Conservation (phyloP, 163 green algal genomes). For the Smithsoniella earleae region DNA sequence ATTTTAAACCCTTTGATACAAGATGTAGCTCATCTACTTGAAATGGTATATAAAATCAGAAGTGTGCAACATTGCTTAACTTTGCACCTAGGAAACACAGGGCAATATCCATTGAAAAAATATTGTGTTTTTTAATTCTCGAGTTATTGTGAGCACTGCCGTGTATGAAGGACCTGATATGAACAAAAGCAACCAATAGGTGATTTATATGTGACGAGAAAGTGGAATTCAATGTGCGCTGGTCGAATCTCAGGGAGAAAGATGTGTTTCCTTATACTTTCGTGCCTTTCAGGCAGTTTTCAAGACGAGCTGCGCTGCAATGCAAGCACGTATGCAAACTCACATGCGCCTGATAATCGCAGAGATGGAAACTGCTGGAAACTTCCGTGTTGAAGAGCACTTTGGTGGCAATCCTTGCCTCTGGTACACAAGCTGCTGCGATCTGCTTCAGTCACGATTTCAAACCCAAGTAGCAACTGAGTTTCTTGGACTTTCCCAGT, state of each 20-base stretch:
- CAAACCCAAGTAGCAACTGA: background rate
- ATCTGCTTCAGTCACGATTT: constrained; percentile 25
- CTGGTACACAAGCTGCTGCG: background rate
- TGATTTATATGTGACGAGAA: too few relatives aligned
- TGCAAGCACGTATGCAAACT: background rate
- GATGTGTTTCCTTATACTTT: background rate
- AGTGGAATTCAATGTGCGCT: background rate
- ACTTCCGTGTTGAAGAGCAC: background rate
- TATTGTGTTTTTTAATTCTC: too few relatives aligned
- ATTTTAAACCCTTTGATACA: too few relatives aligned
- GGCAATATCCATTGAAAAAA: too few relatives aligned
- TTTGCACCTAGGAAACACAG: too few relatives aligned
- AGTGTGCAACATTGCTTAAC: too few relatives aligned
- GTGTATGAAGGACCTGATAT: too few relatives aligned
- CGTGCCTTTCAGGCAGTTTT: background rate
- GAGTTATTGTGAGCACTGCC: too few relatives aligned
- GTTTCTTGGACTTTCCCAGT: background rate
- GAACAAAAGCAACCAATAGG: too few relatives aligned
- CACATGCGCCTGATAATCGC: background rate
- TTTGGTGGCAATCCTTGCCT: background rate
- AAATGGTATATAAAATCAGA: too few relatives aligned
- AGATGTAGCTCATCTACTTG: too few relatives aligned
- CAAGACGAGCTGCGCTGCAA: background rate
- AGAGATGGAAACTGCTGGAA: constrained; percentile 11
- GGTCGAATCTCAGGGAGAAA: too few relatives aligned